These are phyloP conservation scores for Letharia lupina DNA, from an alignment of 495 filamentous ascomycete species.

Conservation along the genomic window DNA sequence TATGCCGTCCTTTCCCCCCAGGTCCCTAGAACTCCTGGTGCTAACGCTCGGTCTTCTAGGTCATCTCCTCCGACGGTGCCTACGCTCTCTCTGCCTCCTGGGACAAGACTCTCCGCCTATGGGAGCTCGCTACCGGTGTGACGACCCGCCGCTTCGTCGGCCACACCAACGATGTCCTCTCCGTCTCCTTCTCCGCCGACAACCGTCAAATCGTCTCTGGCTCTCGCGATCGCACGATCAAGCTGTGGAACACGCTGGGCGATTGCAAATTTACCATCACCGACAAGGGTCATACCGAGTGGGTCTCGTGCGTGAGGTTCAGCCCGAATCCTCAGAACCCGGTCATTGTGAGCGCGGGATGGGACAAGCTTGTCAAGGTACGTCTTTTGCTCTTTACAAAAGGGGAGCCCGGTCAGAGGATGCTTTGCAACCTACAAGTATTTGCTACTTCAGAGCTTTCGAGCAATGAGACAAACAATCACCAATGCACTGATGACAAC, in stretches of 20 bases:
- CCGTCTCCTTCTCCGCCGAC: conserved; percentile 99
- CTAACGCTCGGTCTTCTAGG: conserved; percentile 47
- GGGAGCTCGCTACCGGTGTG: conserved; percentile 93
- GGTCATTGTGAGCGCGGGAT: conserved; percentile 96
- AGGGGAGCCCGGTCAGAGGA: conserved; percentile 53
- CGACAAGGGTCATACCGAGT: conserved; percentile 99
- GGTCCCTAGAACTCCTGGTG: conserved; percentile 6
- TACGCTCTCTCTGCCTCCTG: conserved; percentile 98
- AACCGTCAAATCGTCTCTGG: conserved; percentile 99
- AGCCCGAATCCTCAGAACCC: conserved; percentile 99
- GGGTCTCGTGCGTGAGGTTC: conserved; percentile 99
- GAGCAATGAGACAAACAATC: conserved; percentile 94
- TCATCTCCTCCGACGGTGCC: conserved; percentile 99
- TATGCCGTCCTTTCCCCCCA: conserved; percentile 44
- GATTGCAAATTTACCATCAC: conserved; percentile 99
- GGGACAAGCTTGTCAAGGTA: conserved; percentile 99
- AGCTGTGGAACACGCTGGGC: conserved; percentile 99
- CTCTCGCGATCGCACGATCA: conserved; percentile 96
- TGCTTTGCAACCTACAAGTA: conserved; percentile 88
- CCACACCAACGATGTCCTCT: conserved; percentile 99
- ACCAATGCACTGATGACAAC: conserved; percentile 77
- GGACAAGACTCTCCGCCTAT: conserved; percentile 99
- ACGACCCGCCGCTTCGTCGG: conserved; percentile 98
- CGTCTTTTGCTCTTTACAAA: conserved; percentile 30
- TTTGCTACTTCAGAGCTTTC: conserved; percentile 99